A percentile compares a stretch with the other conserved stretches of the same genome.
phyloP scores from a whole-genome alignment of 2,329 filamentous ascomycete genomes.

The Sclerotinia spermophila region DNA sequence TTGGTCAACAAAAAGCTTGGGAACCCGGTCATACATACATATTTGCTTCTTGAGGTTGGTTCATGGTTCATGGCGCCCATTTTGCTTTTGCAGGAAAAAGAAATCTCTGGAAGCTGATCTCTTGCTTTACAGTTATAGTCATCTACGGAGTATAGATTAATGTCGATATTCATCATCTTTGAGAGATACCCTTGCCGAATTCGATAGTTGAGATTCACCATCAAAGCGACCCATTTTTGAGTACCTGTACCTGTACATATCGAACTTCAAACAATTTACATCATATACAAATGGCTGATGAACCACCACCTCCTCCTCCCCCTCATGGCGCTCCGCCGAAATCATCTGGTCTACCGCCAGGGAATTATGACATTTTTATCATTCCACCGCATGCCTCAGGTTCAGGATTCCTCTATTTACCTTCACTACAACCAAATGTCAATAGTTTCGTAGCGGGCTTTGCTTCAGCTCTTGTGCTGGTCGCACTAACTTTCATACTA shows the following conservation, averaged over 20 bases:
- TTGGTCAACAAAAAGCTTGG: not conserved
- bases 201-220: not conserved
- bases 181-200: conserved; percentile 7
- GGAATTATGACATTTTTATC: conserved; percentile 96
- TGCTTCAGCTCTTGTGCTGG: conserved; percentile 67
- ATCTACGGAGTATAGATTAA: not conserved
- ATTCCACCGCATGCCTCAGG: conserved; percentile 90
- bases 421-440: conserved; percentile 76
- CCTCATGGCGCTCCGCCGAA: conserved; percentile 79
- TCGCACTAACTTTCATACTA: conserved; percentile 69
- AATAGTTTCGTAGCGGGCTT: conserved; percentile 92
- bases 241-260: conserved; percentile 9
- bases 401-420: conserved; percentile 89
- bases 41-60: conserved; percentile 4
- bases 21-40: not conserved
- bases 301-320: conserved; percentile 67
- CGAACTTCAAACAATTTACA: not conserved
- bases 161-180: not conserved
- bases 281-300: conserved; percentile 18
- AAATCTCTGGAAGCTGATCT: conserved; percentile 6
- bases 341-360: conserved; percentile 69
- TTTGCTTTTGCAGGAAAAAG: not conserved
- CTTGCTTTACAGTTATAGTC: conserved; percentile 1
- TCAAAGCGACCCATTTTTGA: not conserved
- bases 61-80: not conserved